phyloP scores from a whole-genome alignment of 257 asterid genomes.

The Paulownia fortunei region DNA sequence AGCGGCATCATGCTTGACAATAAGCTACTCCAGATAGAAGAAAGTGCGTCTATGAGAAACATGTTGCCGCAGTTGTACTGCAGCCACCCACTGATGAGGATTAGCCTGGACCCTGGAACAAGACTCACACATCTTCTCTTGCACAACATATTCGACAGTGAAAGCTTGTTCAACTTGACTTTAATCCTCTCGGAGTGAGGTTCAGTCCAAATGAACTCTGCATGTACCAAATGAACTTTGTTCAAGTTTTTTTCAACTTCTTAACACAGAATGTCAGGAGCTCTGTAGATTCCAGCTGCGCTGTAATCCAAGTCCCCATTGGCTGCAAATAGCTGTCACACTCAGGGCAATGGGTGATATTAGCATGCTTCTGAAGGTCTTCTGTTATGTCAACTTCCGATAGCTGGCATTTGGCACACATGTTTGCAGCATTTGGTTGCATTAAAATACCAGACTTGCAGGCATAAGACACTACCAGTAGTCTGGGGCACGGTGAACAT shows the following conservation, averaged over 20 bases:
- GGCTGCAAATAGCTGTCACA: conserved; percentile 46
- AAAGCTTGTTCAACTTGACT: conserved; percentile 42
- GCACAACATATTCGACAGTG: conserved; percentile 40
- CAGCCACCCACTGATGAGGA: conserved; percentile 52
- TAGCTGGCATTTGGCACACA: conserved; percentile 38
- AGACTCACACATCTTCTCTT: conserved; percentile 46
- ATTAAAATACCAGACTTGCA: conserved; percentile 47
- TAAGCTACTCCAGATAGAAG: conserved; percentile 46
- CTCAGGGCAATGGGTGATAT: conserved; percentile 36
- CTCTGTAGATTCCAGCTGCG: conserved; percentile 41
- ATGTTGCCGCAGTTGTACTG: conserved; percentile 47
- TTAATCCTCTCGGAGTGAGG: conserved; percentile 43
- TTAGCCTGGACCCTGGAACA: conserved; percentile 44
- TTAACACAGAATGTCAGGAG: conserved; percentile 40
- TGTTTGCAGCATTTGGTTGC: conserved; percentile 43
- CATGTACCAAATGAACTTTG: conserved; percentile 34
- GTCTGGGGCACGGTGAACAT: conserved; percentile 50
- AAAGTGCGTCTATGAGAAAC: conserved; percentile 49
- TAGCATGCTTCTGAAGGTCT: conserved; percentile 33
- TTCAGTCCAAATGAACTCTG: conserved; percentile 44
- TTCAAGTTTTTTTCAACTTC: conserved; percentile 38
- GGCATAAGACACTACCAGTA: conserved; percentile 49
- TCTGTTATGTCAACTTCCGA: conserved; percentile 41
- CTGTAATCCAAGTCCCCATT: conserved; percentile 39
- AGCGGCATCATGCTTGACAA: conserved; percentile 49